A percentile compares a stretch with the other conserved stretches of the same genome.
Conservation (phyloP, 176 grass and related monocot genomes). For the Carex myosuroides region DNA sequence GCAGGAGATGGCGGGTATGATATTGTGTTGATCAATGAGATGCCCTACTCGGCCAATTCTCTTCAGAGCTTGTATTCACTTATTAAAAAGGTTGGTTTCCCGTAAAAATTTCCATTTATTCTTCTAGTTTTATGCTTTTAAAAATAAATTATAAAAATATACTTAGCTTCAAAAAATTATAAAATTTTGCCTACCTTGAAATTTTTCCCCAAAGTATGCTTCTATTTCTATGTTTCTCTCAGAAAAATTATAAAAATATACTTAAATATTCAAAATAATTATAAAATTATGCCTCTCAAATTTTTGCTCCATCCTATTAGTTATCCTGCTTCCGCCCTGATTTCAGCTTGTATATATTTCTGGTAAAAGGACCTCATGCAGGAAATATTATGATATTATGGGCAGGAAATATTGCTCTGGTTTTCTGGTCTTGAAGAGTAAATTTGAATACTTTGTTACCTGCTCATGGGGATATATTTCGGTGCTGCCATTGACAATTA, state of each 20-base stretch:
- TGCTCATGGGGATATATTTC: not conserved
- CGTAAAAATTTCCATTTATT: not conserved
- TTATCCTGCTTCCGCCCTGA: too few species aligned
- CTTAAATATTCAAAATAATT: too few species aligned
- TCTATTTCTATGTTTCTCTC: too few species aligned
- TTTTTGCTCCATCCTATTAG: too few species aligned
- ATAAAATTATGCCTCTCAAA: too few species aligned
- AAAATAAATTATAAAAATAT: too few species aligned
- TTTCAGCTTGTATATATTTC: not conserved
- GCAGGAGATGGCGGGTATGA: conserved; percentile 64
- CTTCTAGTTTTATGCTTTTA: too few species aligned
- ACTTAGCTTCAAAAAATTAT: too few species aligned
- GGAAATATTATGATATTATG: too few species aligned
- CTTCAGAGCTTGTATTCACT: conserved; percentile 48
- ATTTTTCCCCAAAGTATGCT: too few species aligned
- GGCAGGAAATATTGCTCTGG: not conserved
- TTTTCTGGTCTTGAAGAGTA: not conserved
- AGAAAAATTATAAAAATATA: too few species aligned
- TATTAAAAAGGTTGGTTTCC: conserved; percentile 55
- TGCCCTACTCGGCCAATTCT: conserved; percentile 43
- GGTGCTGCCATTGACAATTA: not conserved
- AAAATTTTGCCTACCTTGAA: too few species aligned
- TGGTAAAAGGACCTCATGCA: not conserved
- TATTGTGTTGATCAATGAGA: conserved; percentile 65
- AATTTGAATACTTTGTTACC: not conserved